Evolutionary conservation across 192 early-diverging fungal species (phyloP).

Genomic region (Umbelopsis isabellina): DNA sequence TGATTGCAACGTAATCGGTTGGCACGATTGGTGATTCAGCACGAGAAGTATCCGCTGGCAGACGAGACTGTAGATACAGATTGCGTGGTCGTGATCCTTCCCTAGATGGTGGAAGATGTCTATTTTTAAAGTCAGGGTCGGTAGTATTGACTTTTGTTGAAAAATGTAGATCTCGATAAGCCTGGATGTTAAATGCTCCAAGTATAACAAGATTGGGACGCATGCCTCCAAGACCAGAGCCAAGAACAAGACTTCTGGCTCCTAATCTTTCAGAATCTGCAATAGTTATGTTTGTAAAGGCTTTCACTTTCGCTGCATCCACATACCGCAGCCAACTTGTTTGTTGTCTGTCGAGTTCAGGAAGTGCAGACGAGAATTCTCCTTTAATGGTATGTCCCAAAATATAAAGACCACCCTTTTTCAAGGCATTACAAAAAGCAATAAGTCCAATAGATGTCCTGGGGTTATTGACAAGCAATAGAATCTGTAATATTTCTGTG

Average conservation of each 20-base stretch:
- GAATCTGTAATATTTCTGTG: conserved; percentile 32
- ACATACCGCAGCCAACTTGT: conserved; percentile 63
- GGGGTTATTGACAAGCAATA: conserved; percentile 66
- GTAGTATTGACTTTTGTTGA: neutral
- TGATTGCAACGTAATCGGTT: conserved; percentile 68
- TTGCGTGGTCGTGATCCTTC: conserved; percentile 12
- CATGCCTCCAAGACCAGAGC: conserved; percentile 70
- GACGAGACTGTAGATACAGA: conserved; percentile 39
- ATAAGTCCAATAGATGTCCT: conserved; percentile 58
- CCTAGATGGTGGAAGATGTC: neutral
- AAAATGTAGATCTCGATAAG: conserved; percentile 34
- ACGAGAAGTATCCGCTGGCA: conserved; percentile 60
- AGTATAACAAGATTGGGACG: conserved; percentile 69
- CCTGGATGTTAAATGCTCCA: conserved; percentile 50
- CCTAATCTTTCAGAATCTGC: conserved; percentile 52
- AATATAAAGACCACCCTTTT: conserved; percentile 72
- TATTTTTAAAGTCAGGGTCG: too few species aligned
- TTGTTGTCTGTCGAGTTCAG: conserved; percentile 55
- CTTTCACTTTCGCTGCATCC: conserved; percentile 62
- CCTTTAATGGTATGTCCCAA: conserved; percentile 66
- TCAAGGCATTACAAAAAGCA: conserved; percentile 69
- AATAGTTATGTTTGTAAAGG: conserved; percentile 64
- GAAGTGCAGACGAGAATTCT: conserved; percentile 51
- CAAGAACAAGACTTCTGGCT: conserved; percentile 60
- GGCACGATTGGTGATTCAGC: conserved; percentile 60